phyloP scores from a whole-genome alignment of 345 rosid species.

The Dipteronia sinensis region DNA sequence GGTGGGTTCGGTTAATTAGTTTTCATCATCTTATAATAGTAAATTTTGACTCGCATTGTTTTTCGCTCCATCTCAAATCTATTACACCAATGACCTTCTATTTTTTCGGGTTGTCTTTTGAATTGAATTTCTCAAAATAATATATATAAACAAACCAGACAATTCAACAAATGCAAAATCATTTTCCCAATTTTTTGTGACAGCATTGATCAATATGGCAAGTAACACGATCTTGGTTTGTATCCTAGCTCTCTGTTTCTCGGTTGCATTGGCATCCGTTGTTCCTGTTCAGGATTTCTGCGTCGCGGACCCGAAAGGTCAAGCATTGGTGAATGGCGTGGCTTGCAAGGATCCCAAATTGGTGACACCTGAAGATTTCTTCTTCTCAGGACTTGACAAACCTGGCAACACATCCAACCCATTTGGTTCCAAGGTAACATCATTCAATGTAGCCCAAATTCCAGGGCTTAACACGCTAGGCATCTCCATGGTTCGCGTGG shows the following conservation, averaged over 20 bases:
- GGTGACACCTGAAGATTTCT: slow-evolving; percentile 18
- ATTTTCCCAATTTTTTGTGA: no score
- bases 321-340: slow-evolving; percentile 11
- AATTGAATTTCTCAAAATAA: no score
- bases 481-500: not conserved
- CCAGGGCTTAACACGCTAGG: slow-evolving; percentile 6
- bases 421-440: slow-evolving; percentile 12
- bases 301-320: slow-evolving; percentile 17
- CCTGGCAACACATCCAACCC: slow-evolving; percentile 13
- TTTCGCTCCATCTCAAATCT: not conserved
- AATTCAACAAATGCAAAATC: not conserved
- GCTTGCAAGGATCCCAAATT: slow-evolving; percentile 13
- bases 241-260: not conserved
- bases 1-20: not conserved
- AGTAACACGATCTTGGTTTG: not conserved
- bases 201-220: not conserved
- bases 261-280: not conserved
- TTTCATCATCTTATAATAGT: not conserved
- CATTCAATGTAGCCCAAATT: not conserved
- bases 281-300: slow-evolving; percentile 20
- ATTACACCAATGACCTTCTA: not conserved
- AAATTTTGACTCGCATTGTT: not conserved
- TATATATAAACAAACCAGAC: not conserved
- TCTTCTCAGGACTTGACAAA: slow-evolving; percentile 15
- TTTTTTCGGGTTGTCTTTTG: not conserved